Percentiles rank a stretch among this genome's conserved stretches.
These are phyloP conservation scores for Heliamphora exappendiculata DNA, from an alignment of 148 eudicot genomes.

Conservation along the genomic window DNA sequence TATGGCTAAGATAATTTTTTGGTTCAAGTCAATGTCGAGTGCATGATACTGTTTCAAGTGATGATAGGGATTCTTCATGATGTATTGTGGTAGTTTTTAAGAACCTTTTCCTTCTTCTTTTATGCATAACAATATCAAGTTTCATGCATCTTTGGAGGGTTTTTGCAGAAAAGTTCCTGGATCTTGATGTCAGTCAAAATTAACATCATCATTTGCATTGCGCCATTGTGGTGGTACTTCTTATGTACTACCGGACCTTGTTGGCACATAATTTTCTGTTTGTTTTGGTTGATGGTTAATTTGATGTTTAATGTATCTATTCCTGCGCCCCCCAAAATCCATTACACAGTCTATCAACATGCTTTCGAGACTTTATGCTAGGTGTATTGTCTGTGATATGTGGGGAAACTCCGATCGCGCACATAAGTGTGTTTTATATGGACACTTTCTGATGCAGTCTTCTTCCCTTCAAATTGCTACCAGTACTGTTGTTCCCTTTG, in stretches of 20 bases:
- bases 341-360: too few relatives aligned
- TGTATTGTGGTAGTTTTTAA: background rate
- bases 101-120: background rate
- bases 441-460: background rate
- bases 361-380: too few relatives aligned
- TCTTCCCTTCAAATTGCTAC: too few relatives aligned
- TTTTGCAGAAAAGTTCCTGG: background rate
- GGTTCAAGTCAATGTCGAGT: too few relatives aligned
- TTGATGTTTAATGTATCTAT: too few relatives aligned
- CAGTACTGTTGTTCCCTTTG: background rate
- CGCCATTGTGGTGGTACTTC: too few relatives aligned
- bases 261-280: background rate
- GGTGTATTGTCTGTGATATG: background rate
- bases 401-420: background rate
- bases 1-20: background rate
- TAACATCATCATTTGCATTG: background rate
- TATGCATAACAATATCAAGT: background rate
- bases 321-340: too few relatives aligned
- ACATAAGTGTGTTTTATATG: background rate
- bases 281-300: too few relatives aligned
- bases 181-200: background rate
- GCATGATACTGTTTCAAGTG: background rate
- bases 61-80: background rate
- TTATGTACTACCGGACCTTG: background rate
- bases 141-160: background rate